Evolutionary conservation across 2,329 filamentous ascomycete species (phyloP).

Genomic region (Cryphonectria naterciae): DNA sequence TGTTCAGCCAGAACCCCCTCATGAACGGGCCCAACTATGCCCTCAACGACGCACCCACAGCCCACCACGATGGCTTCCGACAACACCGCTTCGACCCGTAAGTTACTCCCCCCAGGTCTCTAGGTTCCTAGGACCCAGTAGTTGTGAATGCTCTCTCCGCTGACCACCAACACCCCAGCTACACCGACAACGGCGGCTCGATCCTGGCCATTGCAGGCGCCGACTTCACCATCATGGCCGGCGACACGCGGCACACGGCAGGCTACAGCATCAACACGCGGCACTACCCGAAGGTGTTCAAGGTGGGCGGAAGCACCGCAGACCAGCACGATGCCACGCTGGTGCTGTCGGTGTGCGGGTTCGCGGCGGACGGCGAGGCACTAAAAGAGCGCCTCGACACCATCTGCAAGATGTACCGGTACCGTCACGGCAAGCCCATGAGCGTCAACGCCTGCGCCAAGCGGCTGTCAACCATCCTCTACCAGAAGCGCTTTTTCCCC

Average conservation of each 20-base stretch:
- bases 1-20: slow-evolving; percentile 72
- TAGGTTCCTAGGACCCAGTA: background rate
- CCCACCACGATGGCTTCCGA: slow-evolving; percentile 57
- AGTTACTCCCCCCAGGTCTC: slow-evolving; percentile 38
- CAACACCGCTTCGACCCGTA: slow-evolving; percentile 94
- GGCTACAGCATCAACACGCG: slow-evolving; percentile 99
- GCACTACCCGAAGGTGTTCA: slow-evolving; percentile 94
- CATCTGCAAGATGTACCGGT: slow-evolving; percentile 98
- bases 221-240: slow-evolving; percentile 95
- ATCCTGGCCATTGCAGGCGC: slow-evolving; percentile 92
- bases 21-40: slow-evolving; percentile 73
- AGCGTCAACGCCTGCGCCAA: slow-evolving; percentile 92
- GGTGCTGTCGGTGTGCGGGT: slow-evolving; percentile 91
- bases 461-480: slow-evolving; percentile 91
- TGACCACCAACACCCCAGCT: slow-evolving; percentile 56
- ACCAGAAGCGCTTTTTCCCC: slow-evolving; percentile 97
- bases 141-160: background rate
- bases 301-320: slow-evolving; percentile 88
- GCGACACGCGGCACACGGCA: slow-evolving; percentile 92
- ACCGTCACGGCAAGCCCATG: slow-evolving; percentile 97
- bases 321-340: slow-evolving; percentile 85
- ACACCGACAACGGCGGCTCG: slow-evolving; percentile 97
- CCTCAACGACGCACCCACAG: slow-evolving; percentile 64
- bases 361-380: slow-evolving; percentile 91
- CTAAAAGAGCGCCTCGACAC: slow-evolving; percentile 92